These are phyloP conservation scores for Leccinum uliginosum DNA, from an alignment of 768 basidiomycete species.

Conservation along the genomic window DNA sequence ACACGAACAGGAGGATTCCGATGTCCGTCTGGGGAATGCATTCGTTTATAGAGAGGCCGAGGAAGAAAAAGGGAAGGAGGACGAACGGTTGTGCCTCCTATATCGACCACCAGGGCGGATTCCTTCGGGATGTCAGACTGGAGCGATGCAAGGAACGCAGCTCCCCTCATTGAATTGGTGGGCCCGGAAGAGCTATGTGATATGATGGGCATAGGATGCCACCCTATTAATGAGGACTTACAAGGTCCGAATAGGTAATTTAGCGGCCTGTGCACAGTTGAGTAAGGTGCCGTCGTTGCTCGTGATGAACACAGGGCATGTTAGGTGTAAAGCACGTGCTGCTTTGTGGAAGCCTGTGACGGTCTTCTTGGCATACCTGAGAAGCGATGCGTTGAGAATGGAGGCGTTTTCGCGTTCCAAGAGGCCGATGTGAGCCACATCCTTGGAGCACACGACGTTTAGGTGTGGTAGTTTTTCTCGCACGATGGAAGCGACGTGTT, in stretches of 20 bases:
- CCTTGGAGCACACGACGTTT: conserved; percentile 51
- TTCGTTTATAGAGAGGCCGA: conserved; percentile 12
- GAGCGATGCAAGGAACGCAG: conserved; percentile 51
- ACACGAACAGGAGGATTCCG: conserved; percentile 46
- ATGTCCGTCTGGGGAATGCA: conserved; percentile 43
- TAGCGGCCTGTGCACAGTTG: conserved; percentile 44
- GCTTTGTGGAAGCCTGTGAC: conserved; percentile 52
- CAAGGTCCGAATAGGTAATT: conserved; percentile 60
- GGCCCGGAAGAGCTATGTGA: conserved; percentile 43
- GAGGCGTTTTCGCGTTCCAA: conserved; percentile 65
- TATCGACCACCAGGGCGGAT: conserved; percentile 52
- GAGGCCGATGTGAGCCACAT: conserved; percentile 56
- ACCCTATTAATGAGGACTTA: conserved; percentile 20
- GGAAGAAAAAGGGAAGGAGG: conserved; percentile 4
- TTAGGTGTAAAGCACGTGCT: conserved; percentile 41
- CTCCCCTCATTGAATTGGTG: conserved; percentile 70
- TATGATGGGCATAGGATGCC: conserved; percentile 3
- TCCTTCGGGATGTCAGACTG: conserved; percentile 31
- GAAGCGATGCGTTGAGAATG: conserved; percentile 63
- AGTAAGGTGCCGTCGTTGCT: conserved; percentile 58
- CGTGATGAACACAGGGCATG: conserved; percentile 52
- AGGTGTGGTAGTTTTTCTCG: conserved; percentile 35
- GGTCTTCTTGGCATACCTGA: conserved; percentile 53
- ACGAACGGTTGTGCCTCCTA: conserved; percentile 56
- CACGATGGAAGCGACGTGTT: conserved; percentile 40